A percentile compares a stretch with the other conserved stretches of the same genome.
phyloP scores from a whole-genome alignment of 2,329 filamentous ascomycete genomes.

The Xylariales sp. region DNA sequence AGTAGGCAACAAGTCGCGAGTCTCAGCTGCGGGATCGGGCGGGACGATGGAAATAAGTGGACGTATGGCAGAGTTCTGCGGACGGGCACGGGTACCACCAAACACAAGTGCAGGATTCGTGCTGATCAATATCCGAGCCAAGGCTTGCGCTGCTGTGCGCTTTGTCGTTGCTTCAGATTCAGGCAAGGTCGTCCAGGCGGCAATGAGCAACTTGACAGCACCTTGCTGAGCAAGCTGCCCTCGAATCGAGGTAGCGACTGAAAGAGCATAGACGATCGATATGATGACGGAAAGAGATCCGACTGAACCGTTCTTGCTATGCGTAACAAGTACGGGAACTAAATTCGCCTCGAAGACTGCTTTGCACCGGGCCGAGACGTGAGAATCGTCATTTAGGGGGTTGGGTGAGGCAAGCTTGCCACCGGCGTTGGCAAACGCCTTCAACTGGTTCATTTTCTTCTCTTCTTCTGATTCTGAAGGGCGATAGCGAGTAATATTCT shows the following conservation, averaged over 20 bases:
- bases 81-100: conserved; percentile 65
- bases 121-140: conserved; percentile 81
- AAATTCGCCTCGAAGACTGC: conserved; percentile 74
- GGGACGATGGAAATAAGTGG: conserved; percentile 73
- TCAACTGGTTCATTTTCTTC: conserved; percentile 85
- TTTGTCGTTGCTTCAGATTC: conserved; percentile 42
- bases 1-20: conserved; percentile 75
- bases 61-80: conserved; percentile 75
- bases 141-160: conserved; percentile 68
- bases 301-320: conserved; percentile 67
- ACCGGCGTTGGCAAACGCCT: conserved; percentile 85
- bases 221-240: conserved; percentile 87
- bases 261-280: conserved; percentile 72
- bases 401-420: conserved; percentile 60
- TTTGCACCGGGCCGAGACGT: conserved; percentile 71
- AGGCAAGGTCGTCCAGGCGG: conserved; percentile 60
- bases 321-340: conserved; percentile 70
- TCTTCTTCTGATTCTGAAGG: conserved; percentile 82
- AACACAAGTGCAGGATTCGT: conserved; percentile 84
- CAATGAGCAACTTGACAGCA: conserved; percentile 78
- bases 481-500: conserved; percentile 78
- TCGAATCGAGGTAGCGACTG: conserved; percentile 67
- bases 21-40: conserved; percentile 56
- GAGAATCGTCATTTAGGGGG: conserved; percentile 68
- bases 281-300: conserved; percentile 69